Base-by-base conservation (phyloP, 148 eudicot species). In the Camellia lanceoleosa region DNA sequence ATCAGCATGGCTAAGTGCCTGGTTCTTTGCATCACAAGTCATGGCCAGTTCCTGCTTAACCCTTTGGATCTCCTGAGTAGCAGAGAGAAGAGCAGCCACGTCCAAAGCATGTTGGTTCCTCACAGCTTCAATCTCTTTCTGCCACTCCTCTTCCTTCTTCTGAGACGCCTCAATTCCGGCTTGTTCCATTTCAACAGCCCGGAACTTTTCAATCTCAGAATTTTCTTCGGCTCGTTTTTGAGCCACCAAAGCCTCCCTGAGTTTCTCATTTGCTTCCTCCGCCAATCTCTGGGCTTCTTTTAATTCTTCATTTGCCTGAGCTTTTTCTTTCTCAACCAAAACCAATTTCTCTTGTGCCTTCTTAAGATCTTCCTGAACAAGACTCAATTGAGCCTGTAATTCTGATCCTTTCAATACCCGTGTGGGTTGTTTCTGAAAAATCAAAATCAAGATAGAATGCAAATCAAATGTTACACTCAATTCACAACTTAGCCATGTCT, bases 201-300 rank as follows among this genome's bases (percentile, higher is more conserved):
- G 87, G 81, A 95, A 95, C 82, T 90, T 95, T 82, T 95, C 97
- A 76, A 93, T 93, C 85, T 95, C 98, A 14, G 90, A 89, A 79
- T 81, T 81, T 79, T 93, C 98, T 83, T 93, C 91, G 0, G 98
- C 97, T 71, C 80, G 87, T 76, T 93, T 95, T 80, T 90, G 98
- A 86, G 98, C 93, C 80, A 88, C 91, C 86, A 93, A 68, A 70
- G 94, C 94, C 85, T 93, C 92, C 68, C 85, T 84, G 59, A 95
- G 97, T 82, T 95, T 95, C 82, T 88, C 90, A 79, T 87, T 87
- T 70, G 93, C 89, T 80, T 93, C 97, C 72, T 92, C 93, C 44
- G 97, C 88, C 80, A 84, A 84, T 76, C 79, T 92, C 87, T 90
- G 91, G 6, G 88, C 93, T 87, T 88, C 92, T 78, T 89, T 89